These are phyloP conservation scores for Backusella psychrophila DNA, from an alignment of 192 early-diverging fungal species.

Conservation along the genomic window DNA sequence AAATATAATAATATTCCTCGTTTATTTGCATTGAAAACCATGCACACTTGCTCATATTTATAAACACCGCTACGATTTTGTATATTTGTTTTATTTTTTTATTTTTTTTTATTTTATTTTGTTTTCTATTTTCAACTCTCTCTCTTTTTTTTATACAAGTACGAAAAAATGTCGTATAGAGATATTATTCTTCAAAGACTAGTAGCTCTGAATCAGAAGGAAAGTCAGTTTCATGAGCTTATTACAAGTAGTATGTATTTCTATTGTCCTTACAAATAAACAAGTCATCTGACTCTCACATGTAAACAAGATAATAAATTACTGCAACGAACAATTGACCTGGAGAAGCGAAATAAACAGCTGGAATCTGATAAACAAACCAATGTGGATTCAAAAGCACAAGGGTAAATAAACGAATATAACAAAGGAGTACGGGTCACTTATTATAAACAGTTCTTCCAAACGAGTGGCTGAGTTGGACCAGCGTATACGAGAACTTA, in stretches of 20 bases:
- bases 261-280: neutral
- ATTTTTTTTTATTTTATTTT: neutral
- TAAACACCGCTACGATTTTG: slow-evolving; percentile 9
- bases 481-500: slow-evolving; percentile 66
- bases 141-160: neutral
- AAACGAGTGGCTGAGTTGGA: slow-evolving; percentile 57
- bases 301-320: neutral
- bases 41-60: neutral
- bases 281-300: neutral
- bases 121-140: neutral
- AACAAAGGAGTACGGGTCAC: neutral
- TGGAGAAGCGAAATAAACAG: slow-evolving; percentile 10
- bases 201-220: neutral
- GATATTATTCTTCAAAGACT: slow-evolving; percentile 11
- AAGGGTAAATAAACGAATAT: neutral
- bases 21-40: neutral
- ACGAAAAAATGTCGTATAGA: slow-evolving; percentile 9
- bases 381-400: neutral
- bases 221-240: neutral
- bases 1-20: neutral
- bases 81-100: neutral
- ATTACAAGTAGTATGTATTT: neutral
- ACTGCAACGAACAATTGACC: slow-evolving; percentile 12
- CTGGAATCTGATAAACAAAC: neutral
- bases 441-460: neutral